Evolutionary conservation across 371 early-diverging fungal species (phyloP), one percentile per base, ranked within the genome.

Genomic region (Zancudomyces culisetae): DNA sequence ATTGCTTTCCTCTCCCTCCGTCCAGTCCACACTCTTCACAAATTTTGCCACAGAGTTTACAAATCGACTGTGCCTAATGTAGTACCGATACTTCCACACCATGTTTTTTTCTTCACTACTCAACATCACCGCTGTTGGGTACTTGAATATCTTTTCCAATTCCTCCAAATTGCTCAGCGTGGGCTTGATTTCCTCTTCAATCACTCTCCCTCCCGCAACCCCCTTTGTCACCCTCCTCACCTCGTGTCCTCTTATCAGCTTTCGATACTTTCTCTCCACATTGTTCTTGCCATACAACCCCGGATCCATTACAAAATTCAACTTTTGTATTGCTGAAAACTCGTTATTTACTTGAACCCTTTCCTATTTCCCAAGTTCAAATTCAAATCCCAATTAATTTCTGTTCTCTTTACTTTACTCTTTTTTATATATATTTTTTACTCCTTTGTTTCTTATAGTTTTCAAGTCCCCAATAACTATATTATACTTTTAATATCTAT

Each of bases 1-100:
- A 45, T 84, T 78, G 0, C 77, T 75, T 68, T 97, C 98, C 10
- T 80, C 78, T 1, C 80, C 62, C 59, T 97, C 96, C n/a, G 74
- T 75, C 98, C 98, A 97, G 0, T 81, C 83, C 2, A 95, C 96
- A 49, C 87, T 84, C 60, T 88, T 88, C 24, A 97, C 68, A 66
- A 97, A 97, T 62, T 95, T 97, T 23, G 95, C 93, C 46, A 95
- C 65, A 0, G 94, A 93, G 76, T 85, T 61, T n/a, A n/a, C n/a
- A n/a, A n/a, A n/a, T 22, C 87, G 89, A 66, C 93, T 89, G 23
- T 86, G 69, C 6, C 88, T 84, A 42, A 97, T 68, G 58, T 90
- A 91, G 55, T 85, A 93, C 51, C 98, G 72, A 61, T 89, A 97
- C 62, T 91, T 92, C 98, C 98, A 97, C 24, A 95, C 70, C 30